Percentiles rank a stretch among this genome's conserved stretches.
phyloP scores from a whole-genome alignment of 805 yeast species.

The Myxozyma mucilagina region DNA sequence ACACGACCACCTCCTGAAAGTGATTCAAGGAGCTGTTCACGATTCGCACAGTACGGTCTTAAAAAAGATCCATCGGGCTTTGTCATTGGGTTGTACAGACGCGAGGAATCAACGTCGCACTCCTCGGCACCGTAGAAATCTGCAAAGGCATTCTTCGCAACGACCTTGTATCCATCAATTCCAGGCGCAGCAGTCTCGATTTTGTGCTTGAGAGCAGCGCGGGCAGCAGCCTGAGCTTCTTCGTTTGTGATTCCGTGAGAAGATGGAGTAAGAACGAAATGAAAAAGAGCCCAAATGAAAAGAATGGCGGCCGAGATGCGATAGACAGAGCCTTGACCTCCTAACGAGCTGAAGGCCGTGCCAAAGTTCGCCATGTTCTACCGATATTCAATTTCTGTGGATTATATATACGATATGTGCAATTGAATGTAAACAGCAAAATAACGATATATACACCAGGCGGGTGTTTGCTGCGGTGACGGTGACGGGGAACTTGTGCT shows the following conservation, averaged over 20 bases:
- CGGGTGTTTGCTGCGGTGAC: not conserved
- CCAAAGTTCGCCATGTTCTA: slow-evolving; percentile 22
- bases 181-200: slow-evolving; percentile 24
- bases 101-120: slow-evolving; percentile 21
- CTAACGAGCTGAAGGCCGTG: slow-evolving; percentile 15
- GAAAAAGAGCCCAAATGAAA: slow-evolving; percentile 22
- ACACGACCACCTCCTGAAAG: slow-evolving; percentile 28
- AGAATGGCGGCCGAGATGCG: slow-evolving; percentile 25
- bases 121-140: slow-evolving; percentile 32
- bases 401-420: too few relatives aligned
- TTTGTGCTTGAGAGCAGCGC: slow-evolving; percentile 19
- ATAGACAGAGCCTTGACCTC: slow-evolving; percentile 24
- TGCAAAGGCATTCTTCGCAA: slow-evolving; percentile 15
- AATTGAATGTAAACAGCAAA: not conserved
- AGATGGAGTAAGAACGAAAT: slow-evolving; percentile 16
- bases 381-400: slow-evolving; percentile 4
- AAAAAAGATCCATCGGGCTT: slow-evolving; percentile 22
- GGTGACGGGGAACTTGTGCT: not conserved
- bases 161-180: slow-evolving; percentile 24
- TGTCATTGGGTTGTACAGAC: slow-evolving; percentile 28
- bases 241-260: slow-evolving; percentile 15
- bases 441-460: not conserved
- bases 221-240: slow-evolving; percentile 27
- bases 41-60: slow-evolving; percentile 25
- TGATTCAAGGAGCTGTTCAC: slow-evolving; percentile 19